Evolutionary conservation across 1,284 basidiomycete species (phyloP).

Genomic region (Cutaneotrichosporon sp.): DNA sequence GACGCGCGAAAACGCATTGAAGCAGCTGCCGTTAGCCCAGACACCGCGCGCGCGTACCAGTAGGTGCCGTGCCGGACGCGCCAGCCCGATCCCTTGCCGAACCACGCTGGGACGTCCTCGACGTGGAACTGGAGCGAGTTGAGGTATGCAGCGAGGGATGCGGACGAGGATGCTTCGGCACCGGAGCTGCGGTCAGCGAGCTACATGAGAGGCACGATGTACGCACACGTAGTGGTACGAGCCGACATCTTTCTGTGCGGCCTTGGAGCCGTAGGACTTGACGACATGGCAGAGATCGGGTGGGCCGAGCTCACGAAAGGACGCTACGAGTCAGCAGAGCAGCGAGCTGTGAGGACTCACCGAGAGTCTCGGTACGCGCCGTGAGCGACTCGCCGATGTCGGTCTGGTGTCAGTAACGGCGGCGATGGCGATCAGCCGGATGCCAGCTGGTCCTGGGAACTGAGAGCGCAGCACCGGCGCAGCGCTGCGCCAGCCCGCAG

Average conservation of each 20-base stretch:
- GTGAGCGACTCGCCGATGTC: constrained; percentile 85
- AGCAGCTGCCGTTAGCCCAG: constrained; percentile 61
- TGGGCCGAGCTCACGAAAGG: constrained; percentile 93
- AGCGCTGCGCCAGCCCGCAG: too few species aligned
- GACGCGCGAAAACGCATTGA: constrained; percentile 95
- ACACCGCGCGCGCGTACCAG: constrained; percentile 59
- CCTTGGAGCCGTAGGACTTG: constrained; percentile 72
- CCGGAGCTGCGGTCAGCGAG: constrained; percentile 61
- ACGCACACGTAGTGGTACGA: constrained; percentile 75
- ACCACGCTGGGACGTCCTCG: constrained; percentile 89
- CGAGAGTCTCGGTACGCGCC: constrained; percentile 85
- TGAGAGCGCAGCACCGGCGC: too few species aligned
- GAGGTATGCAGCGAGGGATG: constrained; percentile 94
- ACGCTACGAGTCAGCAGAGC: constrained; percentile 50
- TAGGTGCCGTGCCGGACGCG: constrained; percentile 91
- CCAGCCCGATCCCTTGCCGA: constrained; percentile 79
- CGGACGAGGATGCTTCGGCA: constrained; percentile 94
- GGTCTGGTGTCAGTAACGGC: constrained; percentile 58
- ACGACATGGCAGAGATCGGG: constrained; percentile 95
- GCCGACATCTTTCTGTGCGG: constrained; percentile 80
- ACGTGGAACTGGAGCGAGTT: constrained; percentile 94
- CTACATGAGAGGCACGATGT: too few species aligned
- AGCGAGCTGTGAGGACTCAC: constrained; percentile 54
- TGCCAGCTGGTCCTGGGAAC: too few species aligned
- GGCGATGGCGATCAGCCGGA: too few species aligned